phyloP scores from a whole-genome alignment of 2,329 filamentous ascomycete species.

The Diaporthe amygdali region DNA sequence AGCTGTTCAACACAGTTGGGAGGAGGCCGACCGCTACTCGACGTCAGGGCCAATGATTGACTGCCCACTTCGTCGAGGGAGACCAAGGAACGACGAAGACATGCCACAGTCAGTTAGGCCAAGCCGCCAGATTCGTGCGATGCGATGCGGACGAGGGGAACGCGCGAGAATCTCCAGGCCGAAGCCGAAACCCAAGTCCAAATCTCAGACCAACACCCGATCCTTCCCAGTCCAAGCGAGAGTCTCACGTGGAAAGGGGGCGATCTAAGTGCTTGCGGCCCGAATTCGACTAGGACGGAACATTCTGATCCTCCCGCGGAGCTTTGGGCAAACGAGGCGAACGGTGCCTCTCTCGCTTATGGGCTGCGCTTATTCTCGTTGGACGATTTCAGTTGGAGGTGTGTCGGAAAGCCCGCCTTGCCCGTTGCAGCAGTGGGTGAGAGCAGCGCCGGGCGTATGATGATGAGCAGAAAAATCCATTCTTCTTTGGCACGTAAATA shows the following conservation, averaged over 20 bases:
- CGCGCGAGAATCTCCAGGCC: no score
- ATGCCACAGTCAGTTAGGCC: not conserved
- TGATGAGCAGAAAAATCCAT: conserved; percentile 25
- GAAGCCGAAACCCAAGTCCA: not conserved
- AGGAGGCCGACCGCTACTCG: not conserved
- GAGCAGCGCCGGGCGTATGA: conserved; percentile 25
- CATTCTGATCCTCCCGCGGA: not conserved
- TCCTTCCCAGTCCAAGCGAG: not conserved
- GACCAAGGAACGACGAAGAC: not conserved
- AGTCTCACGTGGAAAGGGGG: not conserved
- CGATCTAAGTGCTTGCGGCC: not conserved
- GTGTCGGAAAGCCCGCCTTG: conserved; percentile 23
- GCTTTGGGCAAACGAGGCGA: not conserved
- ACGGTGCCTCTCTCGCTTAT: not conserved
- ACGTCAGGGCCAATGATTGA: not conserved
- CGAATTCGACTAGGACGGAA: not conserved
- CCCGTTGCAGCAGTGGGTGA: conserved; percentile 18
- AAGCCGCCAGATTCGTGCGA: not conserved
- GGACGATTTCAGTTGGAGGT: conserved; percentile 9
- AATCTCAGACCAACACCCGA: not conserved
- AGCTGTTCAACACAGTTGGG: conserved; percentile 1
- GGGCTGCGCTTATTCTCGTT: not conserved
- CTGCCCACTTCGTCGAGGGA: not conserved
- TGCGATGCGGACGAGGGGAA: conserved; percentile 22
- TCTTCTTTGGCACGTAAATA: conserved; percentile 64